Evolutionary conservation across 345 rosid genomes (phyloP).

Genomic region (Citrus medica): DNA sequence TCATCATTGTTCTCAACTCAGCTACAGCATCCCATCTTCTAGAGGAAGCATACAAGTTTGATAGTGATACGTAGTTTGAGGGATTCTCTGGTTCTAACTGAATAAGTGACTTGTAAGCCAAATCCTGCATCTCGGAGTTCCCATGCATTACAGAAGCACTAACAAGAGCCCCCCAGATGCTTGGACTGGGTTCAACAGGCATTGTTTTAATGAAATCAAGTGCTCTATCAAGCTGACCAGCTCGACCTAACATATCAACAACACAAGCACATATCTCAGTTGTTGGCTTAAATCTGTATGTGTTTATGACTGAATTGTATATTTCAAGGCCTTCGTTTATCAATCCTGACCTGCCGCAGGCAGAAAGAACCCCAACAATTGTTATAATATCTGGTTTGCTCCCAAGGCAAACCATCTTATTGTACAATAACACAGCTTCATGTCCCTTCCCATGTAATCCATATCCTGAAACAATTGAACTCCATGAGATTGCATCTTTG

Average conservation of each 20-base stretch:
- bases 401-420: constrained; percentile 47
- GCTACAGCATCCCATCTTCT: constrained; percentile 63
- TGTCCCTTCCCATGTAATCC: constrained; percentile 71
- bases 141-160: constrained; percentile 61
- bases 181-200: constrained; percentile 58
- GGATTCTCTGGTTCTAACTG: constrained; percentile 62
- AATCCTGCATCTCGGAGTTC: constrained; percentile 51
- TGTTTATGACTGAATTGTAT: constrained; percentile 32
- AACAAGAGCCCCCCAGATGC: constrained; percentile 71
- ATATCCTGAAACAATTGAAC: constrained; percentile 63
- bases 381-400: constrained; percentile 52
- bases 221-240: constrained; percentile 53
- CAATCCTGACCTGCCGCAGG: constrained; percentile 58
- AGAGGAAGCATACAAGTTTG: constrained; percentile 56
- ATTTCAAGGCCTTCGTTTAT: constrained; percentile 46
- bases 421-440: constrained; percentile 48
- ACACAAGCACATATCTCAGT: constrained; percentile 64
- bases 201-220: constrained; percentile 48
- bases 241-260: constrained; percentile 59
- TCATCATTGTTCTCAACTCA: constrained; percentile 57
- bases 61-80: constrained; percentile 56
- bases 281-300: constrained; percentile 45
- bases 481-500: constrained; percentile 67
- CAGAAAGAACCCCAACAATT: constrained; percentile 58
- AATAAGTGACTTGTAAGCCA: constrained; percentile 53